Base-by-base conservation (phyloP, 2,329 filamentous ascomycete species). In the Sclerotinia borealis region DNA sequence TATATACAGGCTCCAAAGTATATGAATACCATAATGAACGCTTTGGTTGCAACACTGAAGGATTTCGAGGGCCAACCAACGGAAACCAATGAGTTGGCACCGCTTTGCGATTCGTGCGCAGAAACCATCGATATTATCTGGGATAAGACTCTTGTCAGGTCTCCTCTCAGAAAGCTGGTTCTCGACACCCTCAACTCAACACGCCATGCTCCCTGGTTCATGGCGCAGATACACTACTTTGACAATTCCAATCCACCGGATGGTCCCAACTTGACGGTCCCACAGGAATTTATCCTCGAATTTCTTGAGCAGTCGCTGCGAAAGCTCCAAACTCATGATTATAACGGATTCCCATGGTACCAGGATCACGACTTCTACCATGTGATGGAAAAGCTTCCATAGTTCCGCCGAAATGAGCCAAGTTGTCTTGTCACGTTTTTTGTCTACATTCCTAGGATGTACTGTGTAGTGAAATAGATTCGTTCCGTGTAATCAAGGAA, bases 291-390 rank as follows among this genome's bases (percentile, higher is more conserved):
- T 25, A 25, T 47, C 6, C 22, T 47, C 0, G 43, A 47, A 11
- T 15, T 25, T 15, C n/a, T 27, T 15, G n/a, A 47, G 43, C 9
- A 11, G 25, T 25, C 11, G 17, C 10, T 22, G 2, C 3, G 4
- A 22, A 10, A 10, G n/a, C 22, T 5, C 22, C 8, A 22, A 45
- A 4, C 10, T 9, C 5, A 13, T 11, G 4, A 4, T 15, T 2
- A 13, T 15, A 1, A 1, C 10, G 2, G 1, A 7, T 7, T 1
- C 2, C 41, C 41, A 8, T 45, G 41, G 41, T 3, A 0, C 3
- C 5, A 19, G 6, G 2, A 37, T 13, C 1, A n/a, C 39, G 17
- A 8, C 11, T 11, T 0, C n/a, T 45, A 45, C 11, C 41, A 45
- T 22, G 9, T 45, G n/a, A n/a, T n/a, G n/a, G n/a, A n/a, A n/a